Percentiles rank a stretch among this genome's conserved stretches.
Evolutionary conservation across 441 rosid genomes (phyloP).

Genomic region (Adansonia rubrostipa): DNA sequence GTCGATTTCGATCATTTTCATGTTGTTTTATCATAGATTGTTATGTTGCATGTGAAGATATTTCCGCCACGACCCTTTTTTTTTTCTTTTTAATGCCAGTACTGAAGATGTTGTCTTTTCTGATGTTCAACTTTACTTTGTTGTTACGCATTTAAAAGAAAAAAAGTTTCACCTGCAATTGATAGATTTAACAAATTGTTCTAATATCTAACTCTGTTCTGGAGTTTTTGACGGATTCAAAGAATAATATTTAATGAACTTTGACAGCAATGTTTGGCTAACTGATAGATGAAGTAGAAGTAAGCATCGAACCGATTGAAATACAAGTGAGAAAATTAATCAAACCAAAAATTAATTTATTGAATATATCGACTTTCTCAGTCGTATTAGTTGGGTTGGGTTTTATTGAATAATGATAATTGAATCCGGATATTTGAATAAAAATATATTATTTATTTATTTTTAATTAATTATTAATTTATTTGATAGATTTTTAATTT

Average conservation of each 20-base stretch:
- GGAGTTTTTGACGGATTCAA: neutral
- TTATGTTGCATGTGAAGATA: constrained; percentile 15
- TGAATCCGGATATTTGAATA: too few relatives aligned
- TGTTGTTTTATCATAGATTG: neutral
- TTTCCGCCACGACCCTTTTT: neutral
- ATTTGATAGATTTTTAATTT: too few relatives aligned
- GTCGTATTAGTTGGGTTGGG: too few relatives aligned
- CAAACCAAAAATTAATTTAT: too few relatives aligned
- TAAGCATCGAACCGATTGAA: too few relatives aligned
- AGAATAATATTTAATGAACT: neutral
- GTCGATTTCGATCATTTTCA: constrained; percentile 6
- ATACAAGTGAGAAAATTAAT: too few relatives aligned
- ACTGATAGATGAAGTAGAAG: too few relatives aligned
- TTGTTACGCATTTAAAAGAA: neutral
- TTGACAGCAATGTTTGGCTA: neutral
- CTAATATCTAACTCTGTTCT: neutral
- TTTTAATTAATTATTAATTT: too few relatives aligned
- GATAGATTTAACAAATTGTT: neutral
- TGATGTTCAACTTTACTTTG: neutral
- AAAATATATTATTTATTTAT: too few relatives aligned
- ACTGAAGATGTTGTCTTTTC: neutral
- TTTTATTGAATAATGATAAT: too few relatives aligned
- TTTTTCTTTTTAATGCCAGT: neutral
- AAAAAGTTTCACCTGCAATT: neutral
- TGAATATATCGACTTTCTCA: too few relatives aligned